These are phyloP conservation scores for Herpetomonas muscarum DNA, from an alignment of 208 protist genomes.

Conservation along the genomic window DNA sequence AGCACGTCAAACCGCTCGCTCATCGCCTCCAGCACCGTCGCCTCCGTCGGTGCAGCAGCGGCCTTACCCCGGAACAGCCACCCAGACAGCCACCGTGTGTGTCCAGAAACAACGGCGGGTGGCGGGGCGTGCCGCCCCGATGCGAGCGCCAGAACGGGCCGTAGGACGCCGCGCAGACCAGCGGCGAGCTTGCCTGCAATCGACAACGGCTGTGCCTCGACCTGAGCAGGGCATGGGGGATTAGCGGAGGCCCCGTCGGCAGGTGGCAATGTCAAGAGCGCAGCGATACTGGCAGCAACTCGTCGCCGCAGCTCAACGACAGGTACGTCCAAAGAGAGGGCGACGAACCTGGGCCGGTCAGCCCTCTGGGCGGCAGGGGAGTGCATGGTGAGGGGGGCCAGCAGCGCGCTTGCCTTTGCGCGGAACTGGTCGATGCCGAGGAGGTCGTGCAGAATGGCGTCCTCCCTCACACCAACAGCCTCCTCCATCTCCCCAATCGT, in stretches of 20 bases:
- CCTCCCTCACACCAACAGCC: not conserved
- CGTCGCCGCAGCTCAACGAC: too few relatives aligned
- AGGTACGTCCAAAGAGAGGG: not conserved
- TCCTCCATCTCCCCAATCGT: not conserved
- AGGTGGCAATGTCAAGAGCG: too few relatives aligned
- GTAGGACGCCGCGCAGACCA: not conserved
- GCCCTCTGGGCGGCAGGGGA: too few relatives aligned
- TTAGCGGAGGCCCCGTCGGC: too few relatives aligned
- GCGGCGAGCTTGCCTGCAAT: too few relatives aligned
- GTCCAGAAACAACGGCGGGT: slow-evolving; percentile 30
- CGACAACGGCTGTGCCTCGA: too few relatives aligned
- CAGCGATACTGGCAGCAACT: too few relatives aligned
- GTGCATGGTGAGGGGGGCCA: too few relatives aligned
- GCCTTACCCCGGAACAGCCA: slow-evolving; percentile 55
- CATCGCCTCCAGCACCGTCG: slow-evolving; percentile 26
- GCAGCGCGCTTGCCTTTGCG: too few relatives aligned
- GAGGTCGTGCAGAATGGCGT: not conserved
- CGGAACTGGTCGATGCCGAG: not conserved
- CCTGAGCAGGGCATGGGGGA: too few relatives aligned
- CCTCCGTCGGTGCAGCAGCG: not conserved
- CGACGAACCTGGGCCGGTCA: too few relatives aligned
- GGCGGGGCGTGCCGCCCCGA: not conserved
- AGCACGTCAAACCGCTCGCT: slow-evolving; percentile 42
- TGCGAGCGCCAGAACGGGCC: not conserved
- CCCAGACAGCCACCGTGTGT: slow-evolving; percentile 66